Percentiles rank a stretch among this genome's conserved stretches.
Conservation (phyloP, 805 yeast genomes). For the Hanseniaspora pseudoguilliermondii region DNA sequence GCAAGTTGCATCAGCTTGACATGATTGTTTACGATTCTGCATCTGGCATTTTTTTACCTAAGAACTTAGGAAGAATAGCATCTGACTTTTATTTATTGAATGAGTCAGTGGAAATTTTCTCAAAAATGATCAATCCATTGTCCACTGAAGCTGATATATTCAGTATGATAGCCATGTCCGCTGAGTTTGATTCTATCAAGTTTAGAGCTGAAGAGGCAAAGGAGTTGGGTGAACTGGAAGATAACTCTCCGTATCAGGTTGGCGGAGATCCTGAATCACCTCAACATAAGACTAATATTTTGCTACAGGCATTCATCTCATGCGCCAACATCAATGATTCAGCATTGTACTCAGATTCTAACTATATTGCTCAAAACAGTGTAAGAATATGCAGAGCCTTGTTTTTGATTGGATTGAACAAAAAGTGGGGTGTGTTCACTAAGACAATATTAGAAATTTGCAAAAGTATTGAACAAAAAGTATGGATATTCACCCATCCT, state of each 20-base stretch:
- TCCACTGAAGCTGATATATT: constrained; percentile 89
- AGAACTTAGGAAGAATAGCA: constrained; percentile 87
- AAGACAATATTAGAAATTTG: constrained; percentile 67
- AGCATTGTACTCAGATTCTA: constrained; percentile 71
- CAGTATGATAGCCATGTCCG: constrained; percentile 79
- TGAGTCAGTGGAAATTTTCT: constrained; percentile 79
- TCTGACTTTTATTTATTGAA: constrained; percentile 82
- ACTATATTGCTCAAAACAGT: constrained; percentile 90
- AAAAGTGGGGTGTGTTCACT: constrained; percentile 83
- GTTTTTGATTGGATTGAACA: constrained; percentile 69
- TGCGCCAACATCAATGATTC: constrained; percentile 61
- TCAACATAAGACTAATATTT: constrained; percentile 74
- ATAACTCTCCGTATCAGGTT: constrained; percentile 63
- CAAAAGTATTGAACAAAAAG: constrained; percentile 67
- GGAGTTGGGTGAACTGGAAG: constrained; percentile 54
- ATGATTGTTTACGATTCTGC: constrained; percentile 88
- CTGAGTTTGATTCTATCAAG: constrained; percentile 83
- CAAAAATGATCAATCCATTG: constrained; percentile 64
- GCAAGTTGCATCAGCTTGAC: constrained; percentile 70
- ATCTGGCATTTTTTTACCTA: constrained; percentile 64
- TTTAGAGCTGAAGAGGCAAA: constrained; percentile 74
- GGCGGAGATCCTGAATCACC: constrained; percentile 64
- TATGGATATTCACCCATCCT: constrained; percentile 90
- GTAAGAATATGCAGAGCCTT: constrained; percentile 87
- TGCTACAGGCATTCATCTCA: constrained; percentile 80